These are phyloP conservation scores for Sclerotinia borealis DNA, from an alignment of 2,329 filamentous ascomycete species.

Conservation along the genomic window DNA sequence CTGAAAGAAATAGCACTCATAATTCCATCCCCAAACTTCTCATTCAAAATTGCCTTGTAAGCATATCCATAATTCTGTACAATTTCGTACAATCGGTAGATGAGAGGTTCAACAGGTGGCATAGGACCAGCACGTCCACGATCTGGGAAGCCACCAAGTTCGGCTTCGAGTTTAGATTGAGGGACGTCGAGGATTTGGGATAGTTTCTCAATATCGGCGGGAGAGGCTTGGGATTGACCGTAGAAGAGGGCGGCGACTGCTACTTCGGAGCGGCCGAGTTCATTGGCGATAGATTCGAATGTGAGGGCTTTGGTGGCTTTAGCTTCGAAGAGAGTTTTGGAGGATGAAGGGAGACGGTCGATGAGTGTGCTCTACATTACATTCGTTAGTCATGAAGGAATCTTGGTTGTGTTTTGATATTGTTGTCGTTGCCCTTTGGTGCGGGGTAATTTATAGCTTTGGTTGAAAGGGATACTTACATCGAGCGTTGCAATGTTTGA, in stretches of 20 bases:
- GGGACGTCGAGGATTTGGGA: constrained; percentile 58
- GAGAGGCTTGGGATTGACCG: constrained; percentile 69
- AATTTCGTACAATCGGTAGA: constrained; percentile 89
- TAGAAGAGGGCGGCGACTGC: constrained; percentile 87
- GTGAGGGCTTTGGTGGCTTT: constrained; percentile 70
- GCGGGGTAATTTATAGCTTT: constrained; percentile 1
- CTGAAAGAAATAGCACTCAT: constrained; percentile 94
- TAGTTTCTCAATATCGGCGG: constrained; percentile 63
- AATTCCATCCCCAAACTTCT: constrained; percentile 91
- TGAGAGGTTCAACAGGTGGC: constrained; percentile 78
- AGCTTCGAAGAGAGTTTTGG: constrained; percentile 69
- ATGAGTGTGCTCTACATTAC: constrained; percentile 53
- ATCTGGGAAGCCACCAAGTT: constrained; percentile 71
- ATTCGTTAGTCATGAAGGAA: background rate
- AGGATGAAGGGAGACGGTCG: constrained; percentile 63
- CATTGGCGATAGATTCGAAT: constrained; percentile 71
- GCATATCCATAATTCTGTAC: constrained; percentile 96
- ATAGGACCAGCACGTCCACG: constrained; percentile 73
- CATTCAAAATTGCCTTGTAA: constrained; percentile 91
- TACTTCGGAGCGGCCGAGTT: constrained; percentile 78
- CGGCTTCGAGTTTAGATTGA: constrained; percentile 48
- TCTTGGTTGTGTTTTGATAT: constrained; percentile 18
- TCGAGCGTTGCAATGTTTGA: constrained; percentile 13
- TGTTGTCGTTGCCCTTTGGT: constrained; percentile 15
- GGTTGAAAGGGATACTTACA: background rate